phyloP scores from a whole-genome alignment of 768 basidiomycete genomes.

The Xanthoconium stramineum region DNA sequence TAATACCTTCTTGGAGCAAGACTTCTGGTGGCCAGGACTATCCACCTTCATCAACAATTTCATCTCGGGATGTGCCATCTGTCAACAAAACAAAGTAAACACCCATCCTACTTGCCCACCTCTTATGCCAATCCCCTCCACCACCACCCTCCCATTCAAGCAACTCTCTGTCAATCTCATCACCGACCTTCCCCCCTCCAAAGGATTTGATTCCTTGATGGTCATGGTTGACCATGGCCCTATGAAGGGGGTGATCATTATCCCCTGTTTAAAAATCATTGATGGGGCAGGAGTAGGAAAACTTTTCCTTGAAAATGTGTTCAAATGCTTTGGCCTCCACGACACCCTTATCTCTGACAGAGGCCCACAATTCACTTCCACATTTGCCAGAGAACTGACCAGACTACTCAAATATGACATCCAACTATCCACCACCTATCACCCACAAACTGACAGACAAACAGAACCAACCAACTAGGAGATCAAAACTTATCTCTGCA shows the following conservation, averaged over 20 bases:
- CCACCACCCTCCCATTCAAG: neutral
- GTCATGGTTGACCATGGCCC: neutral
- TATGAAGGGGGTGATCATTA: neutral
- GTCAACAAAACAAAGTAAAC: neutral
- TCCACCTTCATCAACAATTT: neutral
- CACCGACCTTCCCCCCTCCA: neutral
- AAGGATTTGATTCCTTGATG: neutral
- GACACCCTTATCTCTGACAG: neutral
- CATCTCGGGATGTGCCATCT: neutral
- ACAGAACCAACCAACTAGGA: neutral
- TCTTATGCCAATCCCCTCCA: neutral
- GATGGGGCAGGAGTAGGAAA: neutral
- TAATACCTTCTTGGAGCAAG: neutral
- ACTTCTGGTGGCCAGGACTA: neutral
- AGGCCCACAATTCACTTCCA: neutral
- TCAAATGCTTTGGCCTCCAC: neutral
- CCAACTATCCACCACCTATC: neutral
- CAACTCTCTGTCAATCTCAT: neutral
- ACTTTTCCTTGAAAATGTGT: neutral
- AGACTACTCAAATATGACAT: neutral
- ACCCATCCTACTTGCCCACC: neutral
- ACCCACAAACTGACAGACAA: neutral
- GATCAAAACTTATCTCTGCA: neutral
- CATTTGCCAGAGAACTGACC: neutral
- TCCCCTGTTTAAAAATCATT: neutral